Percentiles rank a stretch among this genome's conserved stretches.
These are phyloP conservation scores for Plantago rigida DNA, from an alignment of 305 asterid species.

Conservation along the genomic window DNA sequence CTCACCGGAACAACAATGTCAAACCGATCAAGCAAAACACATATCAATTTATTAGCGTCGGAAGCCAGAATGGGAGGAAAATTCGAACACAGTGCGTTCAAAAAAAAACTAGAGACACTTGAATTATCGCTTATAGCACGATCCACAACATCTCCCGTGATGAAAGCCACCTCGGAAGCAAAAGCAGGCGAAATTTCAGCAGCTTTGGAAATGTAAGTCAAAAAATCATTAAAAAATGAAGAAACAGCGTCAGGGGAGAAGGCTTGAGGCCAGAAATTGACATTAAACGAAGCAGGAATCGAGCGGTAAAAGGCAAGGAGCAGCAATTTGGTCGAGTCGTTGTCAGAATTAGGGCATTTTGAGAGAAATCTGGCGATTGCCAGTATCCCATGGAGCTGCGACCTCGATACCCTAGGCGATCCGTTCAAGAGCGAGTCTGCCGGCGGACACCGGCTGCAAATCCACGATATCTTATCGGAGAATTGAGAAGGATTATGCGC, in stretches of 20 bases:
- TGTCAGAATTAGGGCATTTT: slow-evolving; percentile 48
- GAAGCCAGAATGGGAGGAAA: slow-evolving; percentile 68
- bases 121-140: slow-evolving; percentile 44
- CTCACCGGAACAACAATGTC: slow-evolving; percentile 41
- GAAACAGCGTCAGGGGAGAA: slow-evolving; percentile 51
- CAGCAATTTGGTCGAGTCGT: slow-evolving; percentile 60
- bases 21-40: slow-evolving; percentile 56
- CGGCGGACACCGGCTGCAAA: slow-evolving; percentile 87
- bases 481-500: slow-evolving; percentile 58
- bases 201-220: slow-evolving; percentile 53
- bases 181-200: slow-evolving; percentile 54
- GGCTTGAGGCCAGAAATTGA: slow-evolving; percentile 85
- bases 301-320: slow-evolving; percentile 71
- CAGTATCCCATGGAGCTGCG: slow-evolving; percentile 80
- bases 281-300: slow-evolving; percentile 59
- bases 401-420: slow-evolving; percentile 77
- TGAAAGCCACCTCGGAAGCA: slow-evolving; percentile 55
- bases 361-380: slow-evolving; percentile 76
- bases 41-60: slow-evolving; percentile 64
- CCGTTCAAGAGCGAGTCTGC: slow-evolving; percentile 54
- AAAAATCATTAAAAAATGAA: slow-evolving; percentile 53
- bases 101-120: slow-evolving; percentile 43
- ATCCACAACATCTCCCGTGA: slow-evolving; percentile 65
- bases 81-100: slow-evolving; percentile 53
- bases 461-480: slow-evolving; percentile 62